A percentile compares a stretch with the other conserved stretches of the same genome.
phyloP scores from a whole-genome alignment of 108 stramenopile species.

The Schizochytrium sp. region DNA sequence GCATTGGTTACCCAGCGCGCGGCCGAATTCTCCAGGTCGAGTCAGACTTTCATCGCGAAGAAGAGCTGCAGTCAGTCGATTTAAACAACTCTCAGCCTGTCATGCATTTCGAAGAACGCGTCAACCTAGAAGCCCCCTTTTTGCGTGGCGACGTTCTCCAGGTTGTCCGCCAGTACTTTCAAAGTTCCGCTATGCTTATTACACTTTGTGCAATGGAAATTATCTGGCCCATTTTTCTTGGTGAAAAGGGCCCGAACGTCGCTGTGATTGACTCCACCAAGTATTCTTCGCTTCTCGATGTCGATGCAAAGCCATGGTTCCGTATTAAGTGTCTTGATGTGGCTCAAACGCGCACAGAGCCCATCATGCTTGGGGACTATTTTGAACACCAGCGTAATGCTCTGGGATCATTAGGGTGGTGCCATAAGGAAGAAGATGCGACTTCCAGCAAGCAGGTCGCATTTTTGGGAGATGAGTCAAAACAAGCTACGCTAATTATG shows the following conservation, averaged over 20 bases:
- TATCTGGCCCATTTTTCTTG: background rate
- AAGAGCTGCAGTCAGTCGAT: background rate
- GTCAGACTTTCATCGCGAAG: background rate
- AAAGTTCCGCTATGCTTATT: background rate
- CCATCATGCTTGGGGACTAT: background rate
- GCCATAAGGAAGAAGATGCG: background rate
- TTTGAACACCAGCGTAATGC: background rate
- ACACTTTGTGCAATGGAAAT: background rate
- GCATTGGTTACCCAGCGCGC: background rate
- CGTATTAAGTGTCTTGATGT: background rate
- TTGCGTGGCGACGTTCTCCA: background rate
- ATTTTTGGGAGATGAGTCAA: background rate
- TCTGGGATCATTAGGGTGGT: background rate
- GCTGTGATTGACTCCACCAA: background rate
- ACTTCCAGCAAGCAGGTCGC: background rate
- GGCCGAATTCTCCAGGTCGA: background rate
- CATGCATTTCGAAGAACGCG: background rate
- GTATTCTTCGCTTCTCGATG: background rate
- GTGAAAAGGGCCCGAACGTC: background rate
- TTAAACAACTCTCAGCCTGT: background rate
- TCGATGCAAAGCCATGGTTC: background rate
- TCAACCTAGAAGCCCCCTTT: conserved; percentile 42
- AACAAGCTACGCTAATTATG: background rate
- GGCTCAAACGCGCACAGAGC: background rate
- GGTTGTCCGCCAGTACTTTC: background rate